Conservation (phyloP, 2,329 filamentous ascomycete genomes). For the Fusarium paranaense region DNA sequence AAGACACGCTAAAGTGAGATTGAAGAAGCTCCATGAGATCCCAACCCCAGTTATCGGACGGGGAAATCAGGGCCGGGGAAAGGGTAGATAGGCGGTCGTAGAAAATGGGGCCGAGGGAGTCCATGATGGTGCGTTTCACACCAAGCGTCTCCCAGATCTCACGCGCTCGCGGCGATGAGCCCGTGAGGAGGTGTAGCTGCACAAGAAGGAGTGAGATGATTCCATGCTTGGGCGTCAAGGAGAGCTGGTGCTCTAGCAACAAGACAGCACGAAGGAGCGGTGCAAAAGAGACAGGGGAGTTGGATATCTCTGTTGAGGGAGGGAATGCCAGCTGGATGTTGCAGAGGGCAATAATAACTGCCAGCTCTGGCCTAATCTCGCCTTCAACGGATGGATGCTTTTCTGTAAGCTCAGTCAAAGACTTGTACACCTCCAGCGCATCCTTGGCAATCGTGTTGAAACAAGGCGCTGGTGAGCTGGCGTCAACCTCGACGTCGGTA, state of each 20-base stretch:
- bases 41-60: conserved; percentile 47
- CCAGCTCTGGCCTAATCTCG: conserved; percentile 49
- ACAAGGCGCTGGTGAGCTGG: conserved; percentile 34
- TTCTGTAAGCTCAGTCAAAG: conserved; percentile 15
- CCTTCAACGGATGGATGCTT: conserved; percentile 34
- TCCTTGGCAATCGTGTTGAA: conserved; percentile 40
- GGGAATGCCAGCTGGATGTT: conserved; percentile 48
- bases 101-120: conserved; percentile 65
- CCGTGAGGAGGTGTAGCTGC: conserved; percentile 63
- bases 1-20: conserved; percentile 59
- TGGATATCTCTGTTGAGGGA: conserved; percentile 33
- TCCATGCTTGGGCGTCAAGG: conserved; percentile 58
- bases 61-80: conserved; percentile 55
- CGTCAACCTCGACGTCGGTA: conserved; percentile 36
- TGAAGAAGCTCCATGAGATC: conserved; percentile 56
- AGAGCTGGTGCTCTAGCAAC: conserved; percentile 62
- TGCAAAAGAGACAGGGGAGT: conserved; percentile 34
- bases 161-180: conserved; percentile 60
- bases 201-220: conserved; percentile 62
- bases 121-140: conserved; percentile 69
- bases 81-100: conserved; percentile 67
- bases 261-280: conserved; percentile 61
- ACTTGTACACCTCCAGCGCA: conserved; percentile 36
- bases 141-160: conserved; percentile 63
- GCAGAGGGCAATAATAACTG: conserved; percentile 51